Percentiles rank a stretch among this genome's conserved stretches.
These are phyloP conservation scores for Daldinia loculata DNA, from an alignment of 495 filamentous ascomycete species.

Conservation along the genomic window DNA sequence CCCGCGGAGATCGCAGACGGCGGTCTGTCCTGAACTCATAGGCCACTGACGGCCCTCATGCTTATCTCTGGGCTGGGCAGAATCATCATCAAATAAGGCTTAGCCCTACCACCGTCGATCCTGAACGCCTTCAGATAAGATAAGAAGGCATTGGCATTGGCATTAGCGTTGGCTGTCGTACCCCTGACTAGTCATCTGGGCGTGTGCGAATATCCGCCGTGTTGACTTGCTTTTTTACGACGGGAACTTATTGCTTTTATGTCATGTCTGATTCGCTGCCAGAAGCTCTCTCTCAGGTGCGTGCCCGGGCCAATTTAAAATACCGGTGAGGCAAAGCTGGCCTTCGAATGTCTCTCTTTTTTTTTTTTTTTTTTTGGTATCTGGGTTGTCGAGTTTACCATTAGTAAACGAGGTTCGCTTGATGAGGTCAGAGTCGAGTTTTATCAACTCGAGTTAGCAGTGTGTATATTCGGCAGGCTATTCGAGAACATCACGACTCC, in stretches of 20 bases:
- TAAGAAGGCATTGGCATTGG: conserved; percentile 10
- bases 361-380: too few relatives aligned
- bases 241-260: conserved; percentile 9
- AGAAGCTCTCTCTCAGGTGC: neutral
- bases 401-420: conserved; percentile 4
- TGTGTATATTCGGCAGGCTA: neutral
- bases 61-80: conserved; percentile 37
- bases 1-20: conserved; percentile 33
- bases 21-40: neutral
- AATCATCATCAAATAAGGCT: conserved; percentile 16
- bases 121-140: conserved; percentile 30
- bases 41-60: conserved; percentile 31
- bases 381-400: conserved; percentile 6
- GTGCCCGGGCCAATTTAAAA: conserved; percentile 15
- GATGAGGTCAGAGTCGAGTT: neutral
- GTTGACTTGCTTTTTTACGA: conserved; percentile 7
- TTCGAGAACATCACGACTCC: conserved; percentile 5
- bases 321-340: conserved; percentile 10
- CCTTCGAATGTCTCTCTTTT: conserved; percentile 10
- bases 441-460: neutral
- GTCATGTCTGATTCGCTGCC: conserved; percentile 15
- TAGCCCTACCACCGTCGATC: conserved; percentile 14
- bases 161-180: neutral
- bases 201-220: conserved; percentile 3
- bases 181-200: conserved; percentile 4